These are phyloP conservation scores for Fabrea salina DNA, from an alignment of 169 alveolate genomes.

Conservation along the genomic window DNA sequence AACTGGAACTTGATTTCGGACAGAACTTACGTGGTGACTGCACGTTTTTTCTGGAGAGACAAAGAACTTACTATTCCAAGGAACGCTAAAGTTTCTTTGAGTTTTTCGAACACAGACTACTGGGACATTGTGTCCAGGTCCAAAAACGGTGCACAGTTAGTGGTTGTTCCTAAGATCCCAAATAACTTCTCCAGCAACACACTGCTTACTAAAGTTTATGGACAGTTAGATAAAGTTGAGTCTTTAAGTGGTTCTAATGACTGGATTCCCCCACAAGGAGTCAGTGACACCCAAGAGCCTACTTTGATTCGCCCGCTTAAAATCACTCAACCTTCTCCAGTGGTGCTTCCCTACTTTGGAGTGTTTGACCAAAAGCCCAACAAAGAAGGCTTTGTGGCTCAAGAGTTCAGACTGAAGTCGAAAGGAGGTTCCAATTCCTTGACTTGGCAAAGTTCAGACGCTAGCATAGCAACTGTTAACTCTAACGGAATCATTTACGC, in stretches of 20 bases:
- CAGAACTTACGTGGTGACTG: background rate
- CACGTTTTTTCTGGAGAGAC: background rate
- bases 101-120: background rate
- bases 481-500: conserved; percentile 19
- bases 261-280: conserved; percentile 16
- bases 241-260: background rate
- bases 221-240: background rate
- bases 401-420: conserved; percentile 24
- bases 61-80: conserved; percentile 17
- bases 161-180: conserved; percentile 14
- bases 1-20: conserved; percentile 29
- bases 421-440: conserved; percentile 20
- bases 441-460: background rate
- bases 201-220: conserved; percentile 3
- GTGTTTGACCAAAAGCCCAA: conserved; percentile 16
- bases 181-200: background rate
- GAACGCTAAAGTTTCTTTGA: background rate
- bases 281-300: conserved; percentile 27
- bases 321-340: conserved; percentile 18
- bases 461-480: background rate
- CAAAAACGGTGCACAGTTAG: conserved; percentile 15
- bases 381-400: conserved; percentile 1
- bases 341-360: conserved; percentile 35
- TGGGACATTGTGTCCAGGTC: background rate
- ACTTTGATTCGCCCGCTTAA: background rate